Evolutionary conservation across 345 rosid genomes (phyloP).

Genomic region (Populus tremula): DNA sequence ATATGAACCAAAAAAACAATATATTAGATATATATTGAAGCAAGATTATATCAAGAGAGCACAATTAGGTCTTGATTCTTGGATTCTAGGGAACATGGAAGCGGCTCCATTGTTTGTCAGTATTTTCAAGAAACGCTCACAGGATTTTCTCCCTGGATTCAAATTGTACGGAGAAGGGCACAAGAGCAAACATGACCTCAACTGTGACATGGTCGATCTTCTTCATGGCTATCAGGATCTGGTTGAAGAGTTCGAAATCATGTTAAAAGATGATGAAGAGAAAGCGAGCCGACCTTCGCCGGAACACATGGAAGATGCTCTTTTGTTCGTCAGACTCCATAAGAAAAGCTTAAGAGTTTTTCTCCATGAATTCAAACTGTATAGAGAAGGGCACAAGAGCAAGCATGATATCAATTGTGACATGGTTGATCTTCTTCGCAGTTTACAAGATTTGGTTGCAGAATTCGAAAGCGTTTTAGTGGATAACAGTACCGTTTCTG

Average conservation of each 20-base stretch:
- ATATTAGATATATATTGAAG: no score
- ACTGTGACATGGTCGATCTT: background rate
- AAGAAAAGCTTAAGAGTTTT: background rate
- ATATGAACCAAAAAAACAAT: no score
- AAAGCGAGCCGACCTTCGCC: no score
- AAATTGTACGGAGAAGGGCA: background rate
- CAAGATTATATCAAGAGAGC: no score
- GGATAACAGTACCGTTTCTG: no score
- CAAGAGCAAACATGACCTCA: background rate
- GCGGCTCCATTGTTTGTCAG: no score
- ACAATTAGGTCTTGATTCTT: no score
- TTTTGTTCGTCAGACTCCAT: background rate
- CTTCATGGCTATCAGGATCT: background rate
- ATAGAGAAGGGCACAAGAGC: background rate
- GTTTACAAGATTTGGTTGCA: background rate
- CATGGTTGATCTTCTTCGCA: background rate
- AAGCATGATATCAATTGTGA: slow-evolving; percentile 3
- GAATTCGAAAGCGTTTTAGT: background rate
- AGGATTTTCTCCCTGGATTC: no score
- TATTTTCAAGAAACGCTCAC: background rate
- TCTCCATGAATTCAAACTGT: background rate
- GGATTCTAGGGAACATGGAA: no score
- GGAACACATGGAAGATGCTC: background rate
- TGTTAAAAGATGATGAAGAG: background rate
- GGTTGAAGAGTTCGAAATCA: background rate